Base-by-base conservation (phyloP, 1,284 basidiomycete species). In the Psilocybe mexicana region DNA sequence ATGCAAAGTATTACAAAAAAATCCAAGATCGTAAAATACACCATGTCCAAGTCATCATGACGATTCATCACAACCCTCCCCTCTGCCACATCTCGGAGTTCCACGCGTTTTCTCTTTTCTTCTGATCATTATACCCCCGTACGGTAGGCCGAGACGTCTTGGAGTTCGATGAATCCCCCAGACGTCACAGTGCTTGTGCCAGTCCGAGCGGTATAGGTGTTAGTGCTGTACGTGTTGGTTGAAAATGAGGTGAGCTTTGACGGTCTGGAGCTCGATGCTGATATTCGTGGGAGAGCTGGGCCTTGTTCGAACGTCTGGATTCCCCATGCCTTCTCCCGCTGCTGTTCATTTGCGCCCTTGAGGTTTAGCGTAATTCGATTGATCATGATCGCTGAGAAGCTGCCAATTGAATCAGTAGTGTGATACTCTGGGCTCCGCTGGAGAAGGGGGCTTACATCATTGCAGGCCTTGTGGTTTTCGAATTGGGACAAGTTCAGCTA, bases 301-400 rank as follows among this genome's bases (percentile, higher is more conserved):
- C 12, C 4, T 45, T 45, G 44, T 45, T 38, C 50, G 50, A 52
- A 52, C 5, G 50, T 52, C 36, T 52, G 50, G n/a, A 52, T 43
- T 12, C 50, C 36, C 50, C 50, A 52, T 40, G 38, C 12, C 38
- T 40, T 40, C 38, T 38, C 50, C 12, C 30, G 18, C 30, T 43
- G 18, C 30, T 43, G 33, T 23, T 52, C 35, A 10, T 36, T 38
- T 7, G 50, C 50, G 2, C 40, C 14, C 35, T 52, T 52, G 50
- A 52, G 50, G 26, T 52, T 52, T 23, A 52, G 36, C n/a, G 50
- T 52, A 12, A 52, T 52, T 14, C 50, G 30, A 36, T 57, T 57
- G 48, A 57, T 57, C 55, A 57, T 57, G n/a, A 57, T 46, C 4
- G 42, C 45, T 2, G 55, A 57, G 23, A 57, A 14, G 7, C 48